Evolutionary conservation across 2,329 filamentous ascomycete species (phyloP), one percentile per base, ranked within the genome.

Genomic region (Neofusicoccum laricinum): DNA sequence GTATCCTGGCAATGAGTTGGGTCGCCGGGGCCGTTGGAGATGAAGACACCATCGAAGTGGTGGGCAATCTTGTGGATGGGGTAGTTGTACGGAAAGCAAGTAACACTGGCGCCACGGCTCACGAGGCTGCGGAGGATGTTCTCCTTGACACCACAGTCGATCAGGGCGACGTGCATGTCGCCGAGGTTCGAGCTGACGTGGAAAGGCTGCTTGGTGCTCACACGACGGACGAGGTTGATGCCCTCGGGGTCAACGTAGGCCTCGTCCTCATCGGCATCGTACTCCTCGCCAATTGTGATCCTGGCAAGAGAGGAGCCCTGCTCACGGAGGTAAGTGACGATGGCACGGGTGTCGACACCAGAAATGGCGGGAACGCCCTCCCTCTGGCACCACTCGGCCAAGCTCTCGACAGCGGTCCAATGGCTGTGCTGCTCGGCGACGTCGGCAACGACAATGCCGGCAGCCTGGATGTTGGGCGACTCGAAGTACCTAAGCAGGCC

Each of bases 71-170:
- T 97, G 86, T 98, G 93, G 77, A 99, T 95, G 61, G 93, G 94
- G 82, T 95, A 98, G 83, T 98, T 89, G 81, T 90, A 97, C 66
- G 95, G 95, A 84, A 99, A 96, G 72, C 92, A 91, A 45, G 95
- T 98, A 68, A 96, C 91, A 68, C 91, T 93, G 62, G 93, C 92
- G 66, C 95, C 95, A 68, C 95, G 93, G 79, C 86, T 89, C 74
- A 98, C 93, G 66, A 99, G 85, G 77, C 91, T 96, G 74, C 95
- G 92, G 66, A 99, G 88, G 73, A 99, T 99, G 84, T 99, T 99
- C 86, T 99, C 95, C 87, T 99, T 99, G 71, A 98, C 95, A 83
- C 95, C 95, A 75, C 95, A 99, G 81, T 99, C 95, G 76, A 99
- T 90, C 70, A 99, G 86, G 65, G 94, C 95, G 71, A 99, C 88